Evolutionary conservation across 805 yeast species (phyloP).

Genomic region (Hanseniaspora taiwanica): DNA sequence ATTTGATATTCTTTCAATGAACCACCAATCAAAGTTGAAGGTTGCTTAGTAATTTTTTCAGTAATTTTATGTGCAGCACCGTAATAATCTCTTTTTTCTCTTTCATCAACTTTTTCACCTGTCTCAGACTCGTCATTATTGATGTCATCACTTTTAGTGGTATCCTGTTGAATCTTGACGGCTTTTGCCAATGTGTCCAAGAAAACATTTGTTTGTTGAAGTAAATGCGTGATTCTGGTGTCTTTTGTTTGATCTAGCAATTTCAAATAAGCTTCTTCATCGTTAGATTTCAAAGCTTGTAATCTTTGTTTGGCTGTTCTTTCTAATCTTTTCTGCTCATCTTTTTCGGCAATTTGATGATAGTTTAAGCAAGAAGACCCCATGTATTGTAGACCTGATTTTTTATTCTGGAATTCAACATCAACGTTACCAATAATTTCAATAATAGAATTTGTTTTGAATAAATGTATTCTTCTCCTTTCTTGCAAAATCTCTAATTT

Average conservation of each 20-base stretch:
- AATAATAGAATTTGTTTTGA: constrained; percentile 25
- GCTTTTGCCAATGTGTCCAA: constrained; percentile 70
- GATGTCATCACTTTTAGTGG: constrained; percentile 20
- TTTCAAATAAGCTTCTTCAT: constrained; percentile 78
- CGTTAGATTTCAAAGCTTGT: constrained; percentile 76
- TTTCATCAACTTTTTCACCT: constrained; percentile 31
- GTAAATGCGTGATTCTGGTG: constrained; percentile 72
- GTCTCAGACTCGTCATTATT: constrained; percentile 26
- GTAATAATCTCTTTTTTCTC: constrained; percentile 64
- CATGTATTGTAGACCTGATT: constrained; percentile 10
- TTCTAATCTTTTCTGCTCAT: constrained; percentile 62
- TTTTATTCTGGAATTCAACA: constrained; percentile 18
- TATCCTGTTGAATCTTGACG: constrained; percentile 55
- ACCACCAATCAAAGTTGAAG: constrained; percentile 63
- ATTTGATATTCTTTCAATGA: constrained; percentile 70
- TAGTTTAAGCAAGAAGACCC: constrained; percentile 1
- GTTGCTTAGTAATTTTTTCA: constrained; percentile 56
- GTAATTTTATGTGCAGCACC: constrained; percentile 68
- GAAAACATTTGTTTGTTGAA: constrained; percentile 67
- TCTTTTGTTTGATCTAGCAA: constrained; percentile 78
- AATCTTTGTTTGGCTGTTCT: constrained; percentile 79
- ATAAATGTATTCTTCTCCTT: constrained; percentile 36
- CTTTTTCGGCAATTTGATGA: constrained; percentile 54
- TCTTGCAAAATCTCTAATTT: constrained; percentile 37
- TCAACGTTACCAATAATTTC: constrained; percentile 23